Evolutionary conservation across 129 eudicot species (phyloP).

Genomic region (Flaveria bidentis): DNA sequence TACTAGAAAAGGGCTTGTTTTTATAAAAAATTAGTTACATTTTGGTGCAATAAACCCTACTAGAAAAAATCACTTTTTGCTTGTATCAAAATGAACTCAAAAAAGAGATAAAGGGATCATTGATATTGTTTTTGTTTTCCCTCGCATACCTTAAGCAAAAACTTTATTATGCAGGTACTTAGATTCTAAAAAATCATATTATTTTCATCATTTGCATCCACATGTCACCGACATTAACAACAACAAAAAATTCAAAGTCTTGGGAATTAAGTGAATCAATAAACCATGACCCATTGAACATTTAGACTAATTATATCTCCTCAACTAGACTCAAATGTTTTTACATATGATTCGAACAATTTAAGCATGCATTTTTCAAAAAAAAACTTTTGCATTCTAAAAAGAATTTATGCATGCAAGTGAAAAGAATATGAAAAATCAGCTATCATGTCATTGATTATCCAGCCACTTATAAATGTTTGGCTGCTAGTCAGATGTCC

Average conservation of each 20-base stretch:
- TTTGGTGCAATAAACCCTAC: neutral
- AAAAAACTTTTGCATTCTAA: constrained; percentile 3
- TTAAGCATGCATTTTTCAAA: neutral
- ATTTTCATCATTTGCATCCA: constrained; percentile 5
- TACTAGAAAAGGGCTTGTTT: neutral
- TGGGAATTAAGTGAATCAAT: neutral
- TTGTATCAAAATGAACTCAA: neutral
- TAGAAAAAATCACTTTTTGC: neutral
- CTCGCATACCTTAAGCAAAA: neutral
- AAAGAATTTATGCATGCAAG: constrained; percentile 2
- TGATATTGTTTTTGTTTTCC: neutral
- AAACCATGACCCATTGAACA: constrained; percentile 1
- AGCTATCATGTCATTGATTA: constrained; percentile 14
- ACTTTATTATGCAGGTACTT: neutral
- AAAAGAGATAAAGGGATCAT: neutral
- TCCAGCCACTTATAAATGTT: neutral
- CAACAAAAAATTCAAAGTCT: neutral
- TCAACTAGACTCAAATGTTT: neutral
- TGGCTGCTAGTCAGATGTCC: constrained; percentile 1
- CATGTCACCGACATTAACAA: neutral
- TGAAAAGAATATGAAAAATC: neutral
- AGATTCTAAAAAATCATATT: constrained; percentile 7
- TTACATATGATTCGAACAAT: neutral
- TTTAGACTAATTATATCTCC: constrained; percentile 7
- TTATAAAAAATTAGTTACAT: neutral